Percentiles rank a stretch among this genome's conserved stretches.
Evolutionary conservation across 768 basidiomycete genomes (phyloP).

Genomic region (Panellus pusillus): DNA sequence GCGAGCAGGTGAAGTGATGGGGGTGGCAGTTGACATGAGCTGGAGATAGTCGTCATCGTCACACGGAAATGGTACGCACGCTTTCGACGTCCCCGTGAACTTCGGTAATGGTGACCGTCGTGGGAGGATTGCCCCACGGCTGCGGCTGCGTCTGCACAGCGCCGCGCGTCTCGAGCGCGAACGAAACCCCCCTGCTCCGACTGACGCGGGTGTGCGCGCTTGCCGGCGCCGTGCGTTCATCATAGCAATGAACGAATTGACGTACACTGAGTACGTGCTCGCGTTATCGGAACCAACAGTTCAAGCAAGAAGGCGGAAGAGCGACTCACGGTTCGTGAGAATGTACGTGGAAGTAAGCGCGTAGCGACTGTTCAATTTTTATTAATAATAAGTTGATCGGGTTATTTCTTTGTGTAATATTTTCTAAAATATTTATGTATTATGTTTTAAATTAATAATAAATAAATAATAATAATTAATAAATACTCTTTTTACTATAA

Average conservation of each 20-base stretch:
- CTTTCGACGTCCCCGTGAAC: too few species aligned
- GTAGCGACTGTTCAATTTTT: too few species aligned
- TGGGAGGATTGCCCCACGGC: neutral
- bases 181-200: neutral
- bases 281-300: neutral
- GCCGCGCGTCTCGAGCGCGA: neutral
- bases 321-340: slow-evolving; percentile 42
- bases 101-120: too few species aligned
- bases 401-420: too few species aligned
- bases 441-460: too few species aligned
- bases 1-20: neutral
- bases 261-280: slow-evolving; percentile 41
- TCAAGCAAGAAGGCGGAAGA: neutral
- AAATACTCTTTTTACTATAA: too few species aligned
- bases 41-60: neutral
- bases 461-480: too few species aligned
- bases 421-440: too few species aligned
- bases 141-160: neutral
- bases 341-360: too few species aligned
- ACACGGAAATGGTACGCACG: too few species aligned
- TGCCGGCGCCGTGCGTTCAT: slow-evolving; percentile 16
- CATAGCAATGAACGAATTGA: slow-evolving; percentile 41
- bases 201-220: neutral
- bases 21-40: slow-evolving; percentile 2
- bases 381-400: too few species aligned